These are phyloP conservation scores for Hypoxylon sp. DNA, from an alignment of 2,329 filamentous ascomycete genomes.

Conservation along the genomic window DNA sequence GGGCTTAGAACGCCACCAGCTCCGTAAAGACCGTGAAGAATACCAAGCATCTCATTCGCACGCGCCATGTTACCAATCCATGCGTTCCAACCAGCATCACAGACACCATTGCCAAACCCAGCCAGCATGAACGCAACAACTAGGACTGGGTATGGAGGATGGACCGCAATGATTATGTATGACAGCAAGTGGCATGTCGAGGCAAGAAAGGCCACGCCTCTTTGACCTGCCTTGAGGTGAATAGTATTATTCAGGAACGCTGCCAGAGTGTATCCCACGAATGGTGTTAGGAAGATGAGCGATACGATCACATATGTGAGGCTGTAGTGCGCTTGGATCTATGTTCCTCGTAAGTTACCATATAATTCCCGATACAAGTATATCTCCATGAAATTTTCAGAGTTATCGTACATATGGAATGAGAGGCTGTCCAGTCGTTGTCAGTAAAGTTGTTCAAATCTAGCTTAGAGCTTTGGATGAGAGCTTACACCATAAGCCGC, in stretches of 20 bases:
- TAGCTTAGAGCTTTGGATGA: not conserved
- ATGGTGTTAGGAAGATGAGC: slow-evolving; percentile 62
- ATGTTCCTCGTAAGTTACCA: not conserved
- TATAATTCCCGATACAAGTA: too few relatives aligned
- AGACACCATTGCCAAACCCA: slow-evolving; percentile 78
- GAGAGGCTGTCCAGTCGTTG: slow-evolving; percentile 56
- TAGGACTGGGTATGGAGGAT: slow-evolving; percentile 76
- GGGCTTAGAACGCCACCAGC: slow-evolving; percentile 77
- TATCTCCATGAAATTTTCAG: not conserved
- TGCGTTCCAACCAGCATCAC: slow-evolving; percentile 68
- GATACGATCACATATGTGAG: slow-evolving; percentile 63
- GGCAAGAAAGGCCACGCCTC: slow-evolving; percentile 74
- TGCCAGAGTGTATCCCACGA: slow-evolving; percentile 61
- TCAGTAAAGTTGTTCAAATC: slow-evolving; percentile 18
- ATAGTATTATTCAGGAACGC: slow-evolving; percentile 61
- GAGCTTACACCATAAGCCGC: slow-evolving; percentile 67
- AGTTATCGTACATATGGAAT: slow-evolving; percentile 63
- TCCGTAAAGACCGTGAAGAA: slow-evolving; percentile 78
- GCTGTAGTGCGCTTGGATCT: slow-evolving; percentile 62
- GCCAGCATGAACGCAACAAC: slow-evolving; percentile 75
- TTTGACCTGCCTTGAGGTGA: slow-evolving; percentile 66
- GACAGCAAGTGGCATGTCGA: slow-evolving; percentile 72
- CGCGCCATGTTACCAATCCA: slow-evolving; percentile 75
- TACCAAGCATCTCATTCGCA: slow-evolving; percentile 76
- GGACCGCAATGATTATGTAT: slow-evolving; percentile 72